Conservation (phyloP, 2,329 filamentous ascomycete genomes). For the Fusarium sp. region DNA sequence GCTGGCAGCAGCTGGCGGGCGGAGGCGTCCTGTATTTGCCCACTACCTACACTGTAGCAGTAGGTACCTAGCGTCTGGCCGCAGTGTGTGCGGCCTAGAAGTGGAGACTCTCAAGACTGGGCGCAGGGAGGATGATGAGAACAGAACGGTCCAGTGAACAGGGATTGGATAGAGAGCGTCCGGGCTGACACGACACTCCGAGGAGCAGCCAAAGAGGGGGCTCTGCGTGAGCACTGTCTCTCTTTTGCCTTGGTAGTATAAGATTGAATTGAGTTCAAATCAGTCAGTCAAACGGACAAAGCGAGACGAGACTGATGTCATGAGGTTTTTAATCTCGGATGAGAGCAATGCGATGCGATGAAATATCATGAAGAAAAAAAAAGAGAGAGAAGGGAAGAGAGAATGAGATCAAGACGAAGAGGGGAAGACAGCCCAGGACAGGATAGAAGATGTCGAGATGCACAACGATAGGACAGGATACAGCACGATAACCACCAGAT, state of each 20-base stretch:
- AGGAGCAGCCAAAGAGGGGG: slow-evolving; percentile 24
- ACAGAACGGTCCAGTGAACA: slow-evolving; percentile 20
- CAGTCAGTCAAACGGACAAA: slow-evolving; percentile 21
- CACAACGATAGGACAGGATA: slow-evolving; percentile 10
- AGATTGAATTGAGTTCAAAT: slow-evolving; percentile 18
- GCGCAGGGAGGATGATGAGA: slow-evolving; percentile 45
- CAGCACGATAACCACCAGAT: slow-evolving; percentile 17
- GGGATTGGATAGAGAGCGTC: slow-evolving; percentile 49
- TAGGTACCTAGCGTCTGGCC: slow-evolving; percentile 17
- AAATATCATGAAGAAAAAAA: neutral
- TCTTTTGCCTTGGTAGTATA: slow-evolving; percentile 20
- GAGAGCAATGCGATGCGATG: neutral
- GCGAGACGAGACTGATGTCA: slow-evolving; percentile 35
- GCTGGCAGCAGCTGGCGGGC: slow-evolving; percentile 37
- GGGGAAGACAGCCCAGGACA: slow-evolving; percentile 9
- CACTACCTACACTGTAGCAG: slow-evolving; percentile 18
- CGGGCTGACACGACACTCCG: slow-evolving; percentile 49
- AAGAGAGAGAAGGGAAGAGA: neutral
- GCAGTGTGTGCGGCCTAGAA: slow-evolving; percentile 43
- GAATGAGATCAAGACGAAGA: slow-evolving; percentile 2
- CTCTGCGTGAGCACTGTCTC: slow-evolving; percentile 28
- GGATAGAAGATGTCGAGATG: slow-evolving; percentile 8
- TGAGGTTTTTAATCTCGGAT: neutral
- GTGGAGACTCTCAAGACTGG: slow-evolving; percentile 18
- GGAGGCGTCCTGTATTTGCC: slow-evolving; percentile 11